These are phyloP conservation scores for Phytophthora pisi DNA, from an alignment of 352 stramenopile genomes.

Conservation along the genomic window DNA sequence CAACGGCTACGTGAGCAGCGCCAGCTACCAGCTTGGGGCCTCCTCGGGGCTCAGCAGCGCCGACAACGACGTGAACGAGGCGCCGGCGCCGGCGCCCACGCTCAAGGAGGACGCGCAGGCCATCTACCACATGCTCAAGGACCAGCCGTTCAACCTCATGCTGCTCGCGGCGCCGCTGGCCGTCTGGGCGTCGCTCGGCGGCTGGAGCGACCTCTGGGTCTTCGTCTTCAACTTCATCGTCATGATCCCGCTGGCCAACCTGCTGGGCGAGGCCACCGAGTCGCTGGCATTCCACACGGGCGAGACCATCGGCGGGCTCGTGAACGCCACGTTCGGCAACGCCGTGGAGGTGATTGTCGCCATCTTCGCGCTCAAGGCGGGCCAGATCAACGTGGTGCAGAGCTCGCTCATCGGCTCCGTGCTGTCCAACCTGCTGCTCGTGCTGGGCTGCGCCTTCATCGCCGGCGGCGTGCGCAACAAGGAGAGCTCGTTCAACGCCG, in stretches of 20 bases:
- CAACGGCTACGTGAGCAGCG: slow-evolving; percentile 23
- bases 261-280: slow-evolving; percentile 98
- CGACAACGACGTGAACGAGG: slow-evolving; percentile 10
- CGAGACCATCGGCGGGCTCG: slow-evolving; percentile 96
- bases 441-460: slow-evolving; percentile 97
- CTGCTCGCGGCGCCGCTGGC: slow-evolving; percentile 66
- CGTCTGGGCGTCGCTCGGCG: slow-evolving; percentile 62
- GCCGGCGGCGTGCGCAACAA: slow-evolving; percentile 83
- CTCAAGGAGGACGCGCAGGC: slow-evolving; percentile 46
- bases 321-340: slow-evolving; percentile 99
- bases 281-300: slow-evolving; percentile 96
- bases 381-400: slow-evolving; percentile 96
- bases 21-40: slow-evolving; percentile 7
- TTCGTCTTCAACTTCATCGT: slow-evolving; percentile 97
- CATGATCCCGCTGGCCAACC: slow-evolving; percentile 95
- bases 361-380: slow-evolving; percentile 92
- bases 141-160: slow-evolving; percentile 73
- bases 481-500: slow-evolving; percentile 93
- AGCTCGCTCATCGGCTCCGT: slow-evolving; percentile 97
- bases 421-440: slow-evolving; percentile 97
- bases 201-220: slow-evolving; percentile 79
- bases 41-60: slow-evolving; percentile 14
- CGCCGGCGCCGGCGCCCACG: slow-evolving; percentile 11
- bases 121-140: slow-evolving; percentile 52
- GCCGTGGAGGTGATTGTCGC: slow-evolving; percentile 97